Evolutionary conservation across 495 filamentous ascomycete species (phyloP), one percentile per base, ranked within the genome.

Genomic region (Barbatosphaeria neglecta): DNA sequence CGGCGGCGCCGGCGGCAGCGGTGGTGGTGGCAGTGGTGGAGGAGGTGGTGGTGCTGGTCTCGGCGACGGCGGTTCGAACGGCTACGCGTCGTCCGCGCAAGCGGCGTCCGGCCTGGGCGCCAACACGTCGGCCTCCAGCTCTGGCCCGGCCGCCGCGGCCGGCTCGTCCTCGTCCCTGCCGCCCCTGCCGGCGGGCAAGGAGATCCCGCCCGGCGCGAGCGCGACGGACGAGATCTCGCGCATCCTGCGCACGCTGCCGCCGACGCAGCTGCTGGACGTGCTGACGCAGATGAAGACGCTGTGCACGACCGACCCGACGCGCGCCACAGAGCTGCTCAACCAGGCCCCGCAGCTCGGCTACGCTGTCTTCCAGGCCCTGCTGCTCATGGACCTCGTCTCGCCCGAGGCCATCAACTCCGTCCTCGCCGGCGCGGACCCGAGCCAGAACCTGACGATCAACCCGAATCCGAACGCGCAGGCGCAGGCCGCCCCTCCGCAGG

Each of bases 331-430:
- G 58, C 77, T 99, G 37, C 75, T 99, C 19, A 72, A 80, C 47
- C 82, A 89, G 65, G 90, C 92, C 0, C 92, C 92, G 0, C 92
- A 99, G 66, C 81, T 99, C 19, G 80, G 85, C 37, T 97, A 94
- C 55, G 93, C 92, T 20, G 86, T 97, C 53, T 97, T 99, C 70
- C 93, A 97, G 62, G 84, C 89, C 6, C 72, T 99, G 4, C 77
- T 99, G 0, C 75, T 96, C 15, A 89, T 97, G 81, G 86, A 86
- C 37, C 78, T 99, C 7, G 92, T 99, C 45, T 87, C 92, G 5
- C 61, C 65, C 38, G 63, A 73, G 33, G 68, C 69, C 18, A 73
- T 73, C 44, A 66, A 66, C 52, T 69, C 71, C 6, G 71, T 73
- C 15, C 45, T 72, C 22, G 71, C 73, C n/a, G 54, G n/a, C n/a